Percentiles rank a stretch among this genome's conserved stretches.
phyloP scores from a whole-genome alignment of 2,329 filamentous ascomycete genomes.

The Colletotrichum karsti region DNA sequence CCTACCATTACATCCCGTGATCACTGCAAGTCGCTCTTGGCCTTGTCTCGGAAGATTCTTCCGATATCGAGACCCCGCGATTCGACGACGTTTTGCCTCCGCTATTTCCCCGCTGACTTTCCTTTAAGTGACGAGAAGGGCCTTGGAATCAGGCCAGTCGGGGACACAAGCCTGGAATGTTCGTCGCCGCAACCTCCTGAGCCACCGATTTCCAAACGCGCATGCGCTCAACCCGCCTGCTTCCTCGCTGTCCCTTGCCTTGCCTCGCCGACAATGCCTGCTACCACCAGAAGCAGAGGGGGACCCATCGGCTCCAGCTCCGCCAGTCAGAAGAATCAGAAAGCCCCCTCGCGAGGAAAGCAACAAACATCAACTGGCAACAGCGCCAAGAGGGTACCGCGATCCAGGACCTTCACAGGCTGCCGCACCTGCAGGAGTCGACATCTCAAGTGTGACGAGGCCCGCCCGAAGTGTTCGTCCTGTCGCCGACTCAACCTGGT shows the following conservation, averaged over 20 bases:
- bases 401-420: constrained; percentile 40
- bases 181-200: background rate
- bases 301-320: background rate
- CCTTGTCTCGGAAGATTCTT: background rate
- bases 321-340: background rate
- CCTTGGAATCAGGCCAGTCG: background rate
- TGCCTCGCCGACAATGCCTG: background rate
- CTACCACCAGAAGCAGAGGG: background rate
- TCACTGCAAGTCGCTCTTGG: background rate
- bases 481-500: constrained; percentile 43
- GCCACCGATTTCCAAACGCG: too few relatives aligned
- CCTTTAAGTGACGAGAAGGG: background rate
- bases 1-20: background rate
- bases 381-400: constrained; percentile 5
- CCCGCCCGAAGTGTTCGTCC: constrained; percentile 46
- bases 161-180: constrained; percentile 5
- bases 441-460: constrained; percentile 55
- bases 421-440: constrained; percentile 45
- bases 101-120: background rate
- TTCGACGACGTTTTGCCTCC: background rate
- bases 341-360: background rate
- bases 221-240: too few relatives aligned
- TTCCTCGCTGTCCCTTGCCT: background rate
- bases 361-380: background rate
- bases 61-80: background rate